Evolutionary conservation across 306 rosid genomes (phyloP).

Genomic region (Datisca glomerata): DNA sequence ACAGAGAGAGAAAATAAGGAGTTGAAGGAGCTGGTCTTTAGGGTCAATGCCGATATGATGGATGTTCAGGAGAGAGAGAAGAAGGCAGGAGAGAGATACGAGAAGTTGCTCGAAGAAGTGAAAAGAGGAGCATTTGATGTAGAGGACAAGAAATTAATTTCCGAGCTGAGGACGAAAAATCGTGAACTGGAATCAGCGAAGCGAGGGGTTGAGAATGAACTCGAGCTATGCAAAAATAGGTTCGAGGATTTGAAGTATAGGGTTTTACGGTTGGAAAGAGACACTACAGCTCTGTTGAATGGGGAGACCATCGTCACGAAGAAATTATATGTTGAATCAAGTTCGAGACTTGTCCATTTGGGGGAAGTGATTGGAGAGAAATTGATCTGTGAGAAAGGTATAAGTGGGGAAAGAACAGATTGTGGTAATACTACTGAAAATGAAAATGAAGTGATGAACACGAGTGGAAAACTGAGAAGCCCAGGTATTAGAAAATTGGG

Average conservation of each 20-base stretch:
- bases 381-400: neutral
- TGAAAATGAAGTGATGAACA: too few relatives aligned
- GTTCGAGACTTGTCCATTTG: neutral
- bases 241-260: neutral
- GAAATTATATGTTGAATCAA: neutral
- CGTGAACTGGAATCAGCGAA: constrained; percentile 11
- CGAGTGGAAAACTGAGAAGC: too few relatives aligned
- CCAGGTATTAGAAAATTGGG: too few relatives aligned
- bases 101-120: constrained; percentile 12
- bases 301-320: neutral
- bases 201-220: neutral
- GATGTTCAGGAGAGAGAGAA: neutral
- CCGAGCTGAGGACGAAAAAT: neutral
- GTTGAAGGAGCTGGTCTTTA: neutral
- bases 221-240: neutral
- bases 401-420: neutral
- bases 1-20: neutral
- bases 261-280: neutral
- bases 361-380: neutral
- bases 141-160: neutral
- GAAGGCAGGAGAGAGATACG: neutral
- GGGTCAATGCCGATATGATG: neutral
- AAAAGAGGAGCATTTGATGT: neutral
- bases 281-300: neutral
- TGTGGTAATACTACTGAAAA: too few relatives aligned